Percentiles rank a stretch among this genome's conserved stretches.
Evolutionary conservation across 139 green algal species (phyloP).

Genomic region (Volvox africanus): DNA sequence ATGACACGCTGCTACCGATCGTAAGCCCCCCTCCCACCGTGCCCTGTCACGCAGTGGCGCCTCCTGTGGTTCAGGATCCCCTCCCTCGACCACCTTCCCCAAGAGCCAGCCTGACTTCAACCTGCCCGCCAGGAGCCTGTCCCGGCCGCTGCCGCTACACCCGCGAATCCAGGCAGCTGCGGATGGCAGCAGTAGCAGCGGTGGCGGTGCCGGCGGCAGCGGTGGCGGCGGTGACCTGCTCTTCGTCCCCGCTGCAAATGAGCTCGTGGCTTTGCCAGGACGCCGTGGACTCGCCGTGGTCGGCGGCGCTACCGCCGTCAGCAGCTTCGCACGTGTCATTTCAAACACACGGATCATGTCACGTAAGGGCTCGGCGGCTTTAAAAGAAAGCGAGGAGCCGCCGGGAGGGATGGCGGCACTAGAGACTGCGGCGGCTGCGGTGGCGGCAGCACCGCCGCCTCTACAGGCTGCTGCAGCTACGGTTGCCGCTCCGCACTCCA

Average conservation of each 20-base stretch:
- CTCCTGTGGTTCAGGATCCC: no score
- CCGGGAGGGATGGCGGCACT: not conserved
- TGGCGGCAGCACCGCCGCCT: not conserved
- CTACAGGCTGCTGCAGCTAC: not conserved
- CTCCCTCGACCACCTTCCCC: no score
- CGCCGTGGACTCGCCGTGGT: not conserved
- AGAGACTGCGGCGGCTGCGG: not conserved
- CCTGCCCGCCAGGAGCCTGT: no score
- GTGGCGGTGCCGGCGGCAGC: not conserved
- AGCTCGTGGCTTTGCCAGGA: not conserved
- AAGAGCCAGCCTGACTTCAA: no score
- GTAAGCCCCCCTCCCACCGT: no score
- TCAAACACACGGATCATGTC: not conserved
- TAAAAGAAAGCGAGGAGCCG: not conserved
- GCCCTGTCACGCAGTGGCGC: no score
- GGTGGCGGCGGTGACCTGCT: not conserved
- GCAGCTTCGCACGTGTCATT: not conserved
- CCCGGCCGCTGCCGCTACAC: no score
- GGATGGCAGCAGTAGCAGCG: no score
- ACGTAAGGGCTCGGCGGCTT: not conserved
- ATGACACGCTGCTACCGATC: no score
- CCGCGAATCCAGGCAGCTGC: no score
- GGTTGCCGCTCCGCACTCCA: not conserved
- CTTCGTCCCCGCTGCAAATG: no score
- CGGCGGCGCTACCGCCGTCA: not conserved